A percentile compares a stretch with the other conserved stretches of the same genome.
Evolutionary conservation across 2,329 filamentous ascomycete genomes (phyloP).

Genomic region (Diaporthe sp.): DNA sequence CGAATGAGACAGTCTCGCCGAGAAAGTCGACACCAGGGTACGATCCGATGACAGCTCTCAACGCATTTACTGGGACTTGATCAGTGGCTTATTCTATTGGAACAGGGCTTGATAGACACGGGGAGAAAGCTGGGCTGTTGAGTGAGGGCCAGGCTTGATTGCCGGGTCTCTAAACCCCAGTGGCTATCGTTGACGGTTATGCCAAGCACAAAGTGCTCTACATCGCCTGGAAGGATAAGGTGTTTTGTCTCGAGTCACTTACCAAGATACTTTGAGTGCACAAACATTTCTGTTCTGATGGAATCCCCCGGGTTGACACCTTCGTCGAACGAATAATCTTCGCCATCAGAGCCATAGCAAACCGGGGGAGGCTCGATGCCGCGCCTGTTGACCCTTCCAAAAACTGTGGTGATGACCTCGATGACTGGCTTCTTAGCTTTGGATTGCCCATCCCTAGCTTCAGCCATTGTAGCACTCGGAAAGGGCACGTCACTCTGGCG

Average conservation of each 20-base stretch:
- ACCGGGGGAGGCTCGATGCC: conserved; percentile 26
- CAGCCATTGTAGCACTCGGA: conserved; percentile 49
- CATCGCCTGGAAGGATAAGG: background rate
- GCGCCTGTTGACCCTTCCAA: conserved; percentile 44
- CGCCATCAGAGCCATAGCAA: conserved; percentile 37
- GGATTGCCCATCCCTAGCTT: conserved; percentile 46
- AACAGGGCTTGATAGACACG: background rate
- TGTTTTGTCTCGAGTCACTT: background rate
- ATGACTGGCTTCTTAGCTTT: conserved; percentile 53
- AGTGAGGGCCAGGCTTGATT: background rate
- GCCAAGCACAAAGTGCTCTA: background rate
- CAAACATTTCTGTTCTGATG: conserved; percentile 56
- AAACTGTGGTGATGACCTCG: conserved; percentile 60
- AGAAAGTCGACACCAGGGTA: conserved; percentile 59
- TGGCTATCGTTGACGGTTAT: background rate
- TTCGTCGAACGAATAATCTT: conserved; percentile 30
- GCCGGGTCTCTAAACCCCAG: background rate
- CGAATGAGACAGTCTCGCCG: conserved; percentile 55
- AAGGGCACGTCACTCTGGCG: conserved; percentile 56
- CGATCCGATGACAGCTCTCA: conserved; percentile 63
- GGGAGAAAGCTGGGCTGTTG: background rate
- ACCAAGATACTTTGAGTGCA: conserved; percentile 59
- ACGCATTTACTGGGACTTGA: conserved; percentile 53
- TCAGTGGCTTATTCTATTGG: background rate
- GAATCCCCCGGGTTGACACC: conserved; percentile 47